Evolutionary conservation across 1,139 yeast species (phyloP), one percentile per base, ranked within the genome.

Genomic region (Ashbya aceris): DNA sequence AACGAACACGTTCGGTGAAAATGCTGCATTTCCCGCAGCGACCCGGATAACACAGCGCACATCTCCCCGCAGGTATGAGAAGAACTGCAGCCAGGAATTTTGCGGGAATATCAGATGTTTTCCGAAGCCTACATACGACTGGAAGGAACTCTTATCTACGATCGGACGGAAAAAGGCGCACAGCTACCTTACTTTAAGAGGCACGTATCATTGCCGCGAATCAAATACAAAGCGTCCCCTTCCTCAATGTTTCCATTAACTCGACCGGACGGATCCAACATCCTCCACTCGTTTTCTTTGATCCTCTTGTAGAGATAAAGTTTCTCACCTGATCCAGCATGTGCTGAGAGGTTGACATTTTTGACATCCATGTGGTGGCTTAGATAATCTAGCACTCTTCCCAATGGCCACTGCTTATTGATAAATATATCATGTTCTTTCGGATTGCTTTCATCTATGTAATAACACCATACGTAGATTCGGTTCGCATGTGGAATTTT

Each of bases 301-400:
- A 17, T 28, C 11, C 12, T 34, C 36, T 49, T 50, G 50, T 65
- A 52, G 46, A 65, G 44, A 30, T 53, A 58, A 17, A 66, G 42
- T 40, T 52, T 60, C 37, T 63, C 61, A 6, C 41, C 36, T 1
- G 56, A 39, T 9, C 44, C 50, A 27, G 72, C 71, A 26, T 62
- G 68, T 1, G 74, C 70, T n/a, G 29, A 14, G 14, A 41, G 32
- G 55, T 82, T 82, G 40, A 65, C 58, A 59, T 83, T 83, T 34
- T 67, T 66, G 14, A 83, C 70, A 40, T 68, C 70, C 44, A 82
- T 60, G 30, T 65, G 58, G 28, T 70, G 73, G 4, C 89, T 77
- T 9, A 83, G 70, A 33, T 73, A 71, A 58, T 89, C 97, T 38
- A 86, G 62, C 2, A 81, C 80, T 49, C 84, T 69, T 0, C 97